Conservation (phyloP, 192 early-diverging fungal genomes). For the Coemansia sp. region DNA sequence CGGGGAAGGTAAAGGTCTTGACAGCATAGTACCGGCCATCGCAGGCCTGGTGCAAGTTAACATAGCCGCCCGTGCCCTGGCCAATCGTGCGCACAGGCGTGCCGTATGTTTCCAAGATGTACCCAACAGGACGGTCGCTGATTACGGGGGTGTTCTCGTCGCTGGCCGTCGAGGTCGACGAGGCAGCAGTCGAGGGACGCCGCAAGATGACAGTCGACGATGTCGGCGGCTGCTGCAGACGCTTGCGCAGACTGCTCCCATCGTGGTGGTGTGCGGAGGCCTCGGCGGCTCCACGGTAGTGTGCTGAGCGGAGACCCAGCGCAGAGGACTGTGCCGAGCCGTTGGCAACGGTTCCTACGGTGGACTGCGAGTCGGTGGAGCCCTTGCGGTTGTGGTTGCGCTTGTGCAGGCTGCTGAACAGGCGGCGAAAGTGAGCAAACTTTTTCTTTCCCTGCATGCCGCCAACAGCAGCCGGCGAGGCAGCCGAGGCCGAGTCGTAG, state of each 20-base stretch:
- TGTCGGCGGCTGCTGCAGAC: conserved; percentile 32
- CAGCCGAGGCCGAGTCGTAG: conserved; percentile 24
- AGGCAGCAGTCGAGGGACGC: conserved; percentile 44
- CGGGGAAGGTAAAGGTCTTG: conserved; percentile 50
- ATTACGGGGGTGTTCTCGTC: conserved; percentile 48
- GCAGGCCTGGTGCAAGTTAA: conserved; percentile 51
- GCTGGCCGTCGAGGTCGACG: conserved; percentile 40
- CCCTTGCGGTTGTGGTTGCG: conserved; percentile 29
- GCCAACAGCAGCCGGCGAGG: conserved; percentile 9
- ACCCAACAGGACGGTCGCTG: conserved; percentile 46
- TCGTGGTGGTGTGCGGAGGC: conserved; percentile 17
- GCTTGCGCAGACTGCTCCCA: conserved; percentile 25
- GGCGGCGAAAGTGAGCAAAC: conserved; percentile 51
- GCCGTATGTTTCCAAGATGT: conserved; percentile 49
- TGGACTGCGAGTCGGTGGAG: conserved; percentile 18
- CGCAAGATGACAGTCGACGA: conserved; percentile 47
- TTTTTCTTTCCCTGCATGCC: conserved; percentile 47
- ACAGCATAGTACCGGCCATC: conserved; percentile 47
- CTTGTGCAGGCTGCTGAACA: conserved; percentile 47
- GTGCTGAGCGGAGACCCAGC: too few relatives aligned
- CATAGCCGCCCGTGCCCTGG: conserved; percentile 52
- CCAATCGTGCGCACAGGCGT: conserved; percentile 45
- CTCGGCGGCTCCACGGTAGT: too few relatives aligned
- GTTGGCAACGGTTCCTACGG: too few relatives aligned
- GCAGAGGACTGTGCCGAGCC: too few relatives aligned